phyloP scores from a whole-genome alignment of 305 asterid species.

The Rubia tinctorum region DNA sequence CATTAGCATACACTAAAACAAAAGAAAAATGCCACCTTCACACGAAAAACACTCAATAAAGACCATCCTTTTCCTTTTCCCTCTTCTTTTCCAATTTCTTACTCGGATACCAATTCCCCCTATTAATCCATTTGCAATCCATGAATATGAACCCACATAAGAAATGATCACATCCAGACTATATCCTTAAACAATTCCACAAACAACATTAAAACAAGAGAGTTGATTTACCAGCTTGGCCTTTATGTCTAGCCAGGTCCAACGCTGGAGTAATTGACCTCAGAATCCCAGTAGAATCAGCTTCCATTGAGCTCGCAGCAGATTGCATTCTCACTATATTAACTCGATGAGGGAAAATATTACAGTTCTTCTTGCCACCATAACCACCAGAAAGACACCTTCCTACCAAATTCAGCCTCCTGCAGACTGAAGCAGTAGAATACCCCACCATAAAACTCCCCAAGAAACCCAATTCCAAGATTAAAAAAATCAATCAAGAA shows the following conservation, averaged over 20 bases:
- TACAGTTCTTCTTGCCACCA: conserved; percentile 22
- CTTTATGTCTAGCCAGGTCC: conserved; percentile 70
- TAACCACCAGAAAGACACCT: conserved; percentile 61
- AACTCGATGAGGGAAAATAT: conserved; percentile 21
- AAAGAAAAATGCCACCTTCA: background rate
- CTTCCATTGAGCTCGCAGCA: conserved; percentile 49
- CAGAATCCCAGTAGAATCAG: conserved; percentile 61
- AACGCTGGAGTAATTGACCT: conserved; percentile 79
- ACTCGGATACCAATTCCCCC: background rate
- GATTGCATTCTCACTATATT: conserved; percentile 55
- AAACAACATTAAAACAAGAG: background rate
- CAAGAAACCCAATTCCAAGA: background rate
- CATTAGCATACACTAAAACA: background rate
- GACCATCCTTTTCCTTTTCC: background rate
- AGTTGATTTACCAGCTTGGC: conserved; percentile 78
- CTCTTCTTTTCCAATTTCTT: background rate
- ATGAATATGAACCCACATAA: background rate
- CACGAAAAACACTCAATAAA: background rate
- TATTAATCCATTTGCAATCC: background rate
- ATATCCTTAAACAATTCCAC: background rate
- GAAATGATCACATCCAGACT: background rate
- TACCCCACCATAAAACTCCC: conserved; percentile 33
- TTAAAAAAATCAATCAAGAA: background rate
- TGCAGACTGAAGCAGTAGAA: conserved; percentile 39
- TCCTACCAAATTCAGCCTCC: conserved; percentile 68